A percentile compares a stretch with the other conserved stretches of the same genome.
Conservation (phyloP, 495 filamentous ascomycete species). For the Hypoxylon perforatum region DNA sequence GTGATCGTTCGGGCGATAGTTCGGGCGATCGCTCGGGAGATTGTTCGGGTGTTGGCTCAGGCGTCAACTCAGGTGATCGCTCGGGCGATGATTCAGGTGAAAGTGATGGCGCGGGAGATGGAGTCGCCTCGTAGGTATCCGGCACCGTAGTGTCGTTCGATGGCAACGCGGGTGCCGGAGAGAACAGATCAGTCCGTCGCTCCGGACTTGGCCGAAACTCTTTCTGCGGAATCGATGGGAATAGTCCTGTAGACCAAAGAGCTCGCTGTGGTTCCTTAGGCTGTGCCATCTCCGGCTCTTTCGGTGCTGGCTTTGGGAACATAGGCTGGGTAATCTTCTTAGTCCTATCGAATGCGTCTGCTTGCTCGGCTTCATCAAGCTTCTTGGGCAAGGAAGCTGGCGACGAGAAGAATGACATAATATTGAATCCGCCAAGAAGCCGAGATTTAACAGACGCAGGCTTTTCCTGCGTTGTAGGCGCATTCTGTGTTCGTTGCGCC, state of each 20-base stretch:
- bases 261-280: conserved; percentile 36
- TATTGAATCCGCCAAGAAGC: conserved; percentile 45
- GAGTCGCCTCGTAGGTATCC: conserved; percentile 27
- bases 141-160: conserved; percentile 29
- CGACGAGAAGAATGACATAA: conserved; percentile 61
- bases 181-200: conserved; percentile 37
- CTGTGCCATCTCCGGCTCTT: conserved; percentile 14
- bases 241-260: conserved; percentile 45
- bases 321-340: conserved; percentile 24
- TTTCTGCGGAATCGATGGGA: conserved; percentile 47
- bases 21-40: too few species aligned
- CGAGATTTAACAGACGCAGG: conserved; percentile 31
- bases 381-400: conserved; percentile 53
- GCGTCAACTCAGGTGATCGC: neutral
- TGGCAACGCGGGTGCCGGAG: conserved; percentile 33
- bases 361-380: conserved; percentile 13
- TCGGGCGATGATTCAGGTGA: neutral
- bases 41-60: too few species aligned
- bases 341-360: conserved; percentile 7
- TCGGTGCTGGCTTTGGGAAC: conserved; percentile 16
- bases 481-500: conserved; percentile 26
- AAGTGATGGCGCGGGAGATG: conserved; percentile 18
- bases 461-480: conserved; percentile 40
- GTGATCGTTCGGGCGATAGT: too few species aligned
- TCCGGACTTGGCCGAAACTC: conserved; percentile 36